phyloP scores from a whole-genome alignment of 371 early-diverging fungal species.

The Sporodiniella umbellata region DNA sequence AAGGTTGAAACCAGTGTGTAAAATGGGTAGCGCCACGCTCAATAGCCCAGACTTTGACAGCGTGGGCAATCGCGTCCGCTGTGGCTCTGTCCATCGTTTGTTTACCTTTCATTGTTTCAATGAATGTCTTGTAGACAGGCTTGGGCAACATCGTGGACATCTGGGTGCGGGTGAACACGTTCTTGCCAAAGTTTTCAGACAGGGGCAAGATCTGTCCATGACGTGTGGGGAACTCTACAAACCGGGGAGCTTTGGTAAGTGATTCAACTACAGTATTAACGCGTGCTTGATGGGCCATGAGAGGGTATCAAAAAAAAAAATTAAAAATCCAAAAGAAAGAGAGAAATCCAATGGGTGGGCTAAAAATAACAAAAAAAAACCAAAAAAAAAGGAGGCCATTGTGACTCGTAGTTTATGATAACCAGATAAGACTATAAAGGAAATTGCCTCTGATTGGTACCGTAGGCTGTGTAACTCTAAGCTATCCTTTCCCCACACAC shows the following conservation, averaged over 20 bases:
- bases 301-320: too few species aligned
- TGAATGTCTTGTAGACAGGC: slow-evolving; percentile 87
- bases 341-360: background rate
- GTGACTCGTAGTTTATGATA: background rate
- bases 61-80: slow-evolving; percentile 97
- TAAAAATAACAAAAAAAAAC: background rate
- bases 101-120: slow-evolving; percentile 87
- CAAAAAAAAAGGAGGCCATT: background rate
- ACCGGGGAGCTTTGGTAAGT: slow-evolving; percentile 54
- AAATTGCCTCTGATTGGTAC: background rate
- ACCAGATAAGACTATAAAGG: background rate
- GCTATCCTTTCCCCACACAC: too few species aligned
- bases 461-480: background rate
- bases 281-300: slow-evolving; percentile 52
- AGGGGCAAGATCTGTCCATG: slow-evolving; percentile 71
- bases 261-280: slow-evolving; percentile 45
- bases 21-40: slow-evolving; percentile 94
- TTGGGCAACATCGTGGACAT: slow-evolving; percentile 91
- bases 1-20: slow-evolving; percentile 99
- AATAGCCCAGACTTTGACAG: slow-evolving; percentile 96
- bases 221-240: slow-evolving; percentile 69
- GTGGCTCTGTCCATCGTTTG: slow-evolving; percentile 86
- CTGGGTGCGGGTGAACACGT: slow-evolving; percentile 87
- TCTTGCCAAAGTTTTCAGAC: slow-evolving; percentile 89
- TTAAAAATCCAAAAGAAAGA: background rate